phyloP scores from a whole-genome alignment of 805 yeast species.

The Saturnispora dispora region DNA sequence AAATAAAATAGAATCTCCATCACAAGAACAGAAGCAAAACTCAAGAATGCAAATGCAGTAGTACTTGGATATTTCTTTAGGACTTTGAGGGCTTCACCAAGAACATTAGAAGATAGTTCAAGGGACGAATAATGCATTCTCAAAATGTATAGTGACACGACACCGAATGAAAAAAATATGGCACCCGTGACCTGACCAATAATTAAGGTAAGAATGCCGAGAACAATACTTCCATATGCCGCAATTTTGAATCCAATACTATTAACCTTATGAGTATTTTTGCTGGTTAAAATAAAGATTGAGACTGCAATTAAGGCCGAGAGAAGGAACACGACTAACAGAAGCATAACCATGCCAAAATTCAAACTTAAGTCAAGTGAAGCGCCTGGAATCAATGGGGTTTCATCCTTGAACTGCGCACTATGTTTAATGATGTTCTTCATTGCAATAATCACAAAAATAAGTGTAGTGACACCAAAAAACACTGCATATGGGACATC shows the following conservation, averaged over 20 bases:
- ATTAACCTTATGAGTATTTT: slow-evolving; percentile 59
- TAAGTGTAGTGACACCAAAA: slow-evolving; percentile 1
- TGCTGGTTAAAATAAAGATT: slow-evolving; percentile 53
- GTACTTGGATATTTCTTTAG: slow-evolving; percentile 65
- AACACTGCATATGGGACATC: slow-evolving; percentile 60
- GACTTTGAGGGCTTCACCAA: slow-evolving; percentile 53
- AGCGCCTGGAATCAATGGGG: background rate
- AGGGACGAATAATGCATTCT: slow-evolving; percentile 15
- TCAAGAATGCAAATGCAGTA: slow-evolving; percentile 32
- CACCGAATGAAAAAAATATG: slow-evolving; percentile 25
- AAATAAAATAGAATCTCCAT: slow-evolving; percentile 6
- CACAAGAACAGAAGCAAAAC: slow-evolving; percentile 20
- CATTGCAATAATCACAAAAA: slow-evolving; percentile 7
- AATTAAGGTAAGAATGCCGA: background rate
- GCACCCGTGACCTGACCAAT: slow-evolving; percentile 22
- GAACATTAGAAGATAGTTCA: slow-evolving; percentile 22
- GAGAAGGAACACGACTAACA: slow-evolving; percentile 55
- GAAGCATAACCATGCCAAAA: slow-evolving; percentile 38
- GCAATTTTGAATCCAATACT: slow-evolving; percentile 61
- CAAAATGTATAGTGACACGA: slow-evolving; percentile 51
- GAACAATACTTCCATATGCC: slow-evolving; percentile 46
- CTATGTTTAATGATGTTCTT: slow-evolving; percentile 7
- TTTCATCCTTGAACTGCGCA: slow-evolving; percentile 1
- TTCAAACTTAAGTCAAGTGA: slow-evolving; percentile 5
- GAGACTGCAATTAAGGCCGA: slow-evolving; percentile 48